phyloP scores from a whole-genome alignment of 2,329 filamentous ascomycete genomes.

The Mariannaea sp. region DNA sequence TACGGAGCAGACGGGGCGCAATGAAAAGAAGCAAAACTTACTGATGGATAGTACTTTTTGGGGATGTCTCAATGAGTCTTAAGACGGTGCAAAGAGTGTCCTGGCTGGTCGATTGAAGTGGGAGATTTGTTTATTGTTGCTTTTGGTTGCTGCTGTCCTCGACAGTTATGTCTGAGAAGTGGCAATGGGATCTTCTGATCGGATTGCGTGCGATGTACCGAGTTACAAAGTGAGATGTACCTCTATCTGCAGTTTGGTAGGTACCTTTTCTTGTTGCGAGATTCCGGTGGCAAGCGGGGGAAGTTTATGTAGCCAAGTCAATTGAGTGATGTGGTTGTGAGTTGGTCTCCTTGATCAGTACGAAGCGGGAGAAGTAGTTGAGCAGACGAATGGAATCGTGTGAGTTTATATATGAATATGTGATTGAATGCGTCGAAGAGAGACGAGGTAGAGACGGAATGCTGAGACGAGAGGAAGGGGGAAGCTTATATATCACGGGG shows the following conservation, averaged over 20 bases:
- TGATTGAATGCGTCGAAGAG: constrained; percentile 1
- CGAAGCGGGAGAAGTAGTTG: not conserved
- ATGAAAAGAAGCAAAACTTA: constrained; percentile 22
- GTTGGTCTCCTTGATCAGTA: not conserved
- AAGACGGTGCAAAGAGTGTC: not conserved
- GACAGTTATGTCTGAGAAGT: not conserved
- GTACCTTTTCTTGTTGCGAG: not conserved
- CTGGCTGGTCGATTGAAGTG: not conserved
- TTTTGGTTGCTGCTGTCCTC: too few relatives aligned
- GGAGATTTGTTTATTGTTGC: not conserved
- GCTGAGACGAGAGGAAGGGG: constrained; percentile 20
- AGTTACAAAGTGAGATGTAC: too few relatives aligned
- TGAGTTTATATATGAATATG: too few relatives aligned
- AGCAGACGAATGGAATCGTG: too few relatives aligned
- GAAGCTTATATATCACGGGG: constrained; percentile 35
- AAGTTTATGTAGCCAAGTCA: not conserved
- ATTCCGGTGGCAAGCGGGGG: not conserved
- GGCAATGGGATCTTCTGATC: constrained; percentile 1
- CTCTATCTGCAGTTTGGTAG: constrained; percentile 4
- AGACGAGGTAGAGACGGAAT: constrained; percentile 10
- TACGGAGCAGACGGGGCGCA: not conserved
- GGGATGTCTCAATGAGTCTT: not conserved
- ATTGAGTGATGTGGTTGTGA: not conserved
- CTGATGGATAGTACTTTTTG: constrained; percentile 11
- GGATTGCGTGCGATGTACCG: not conserved